Conservation (phyloP, 306 rosid species). For the Phaseolus lunatus region DNA sequence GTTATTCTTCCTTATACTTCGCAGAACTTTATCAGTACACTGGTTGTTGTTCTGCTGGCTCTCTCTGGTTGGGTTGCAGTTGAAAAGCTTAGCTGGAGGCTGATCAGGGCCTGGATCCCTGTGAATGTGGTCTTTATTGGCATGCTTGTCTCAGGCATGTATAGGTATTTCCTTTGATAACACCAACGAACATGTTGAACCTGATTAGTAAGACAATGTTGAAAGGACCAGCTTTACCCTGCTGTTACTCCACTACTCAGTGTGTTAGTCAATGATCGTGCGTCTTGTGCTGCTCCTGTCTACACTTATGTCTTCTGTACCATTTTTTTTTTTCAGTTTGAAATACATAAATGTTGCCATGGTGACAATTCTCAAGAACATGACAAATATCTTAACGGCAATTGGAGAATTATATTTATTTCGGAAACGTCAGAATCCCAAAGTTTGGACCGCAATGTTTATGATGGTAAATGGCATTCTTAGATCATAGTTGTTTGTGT, state of each 20-base stretch:
- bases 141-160: constrained; percentile 94
- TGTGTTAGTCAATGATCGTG: constrained; percentile 7
- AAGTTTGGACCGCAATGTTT: constrained; percentile 92
- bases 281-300: constrained; percentile 23
- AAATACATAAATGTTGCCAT: constrained; percentile 87
- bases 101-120: constrained; percentile 85
- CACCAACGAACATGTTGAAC: constrained; percentile 12
- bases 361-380: constrained; percentile 95
- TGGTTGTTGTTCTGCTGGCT: constrained; percentile 70
- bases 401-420: constrained; percentile 82
- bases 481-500: neutral
- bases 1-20: constrained; percentile 40
- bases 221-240: constrained; percentile 11
- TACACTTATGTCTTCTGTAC: constrained; percentile 29
- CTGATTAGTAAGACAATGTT: constrained; percentile 25
- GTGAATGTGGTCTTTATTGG: constrained; percentile 88
- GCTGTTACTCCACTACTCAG: constrained; percentile 11
- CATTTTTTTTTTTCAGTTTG: constrained; percentile 67
- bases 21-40: constrained; percentile 81
- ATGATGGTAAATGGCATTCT: constrained; percentile 65
- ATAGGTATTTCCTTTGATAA: constrained; percentile 60
- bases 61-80: constrained; percentile 62
- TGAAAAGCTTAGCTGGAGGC: constrained; percentile 81
- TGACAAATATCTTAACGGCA: constrained; percentile 88
- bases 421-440: constrained; percentile 74